These are phyloP conservation scores for Candida xiaguanensis DNA, from an alignment of 805 yeast genomes.

Conservation along the genomic window DNA sequence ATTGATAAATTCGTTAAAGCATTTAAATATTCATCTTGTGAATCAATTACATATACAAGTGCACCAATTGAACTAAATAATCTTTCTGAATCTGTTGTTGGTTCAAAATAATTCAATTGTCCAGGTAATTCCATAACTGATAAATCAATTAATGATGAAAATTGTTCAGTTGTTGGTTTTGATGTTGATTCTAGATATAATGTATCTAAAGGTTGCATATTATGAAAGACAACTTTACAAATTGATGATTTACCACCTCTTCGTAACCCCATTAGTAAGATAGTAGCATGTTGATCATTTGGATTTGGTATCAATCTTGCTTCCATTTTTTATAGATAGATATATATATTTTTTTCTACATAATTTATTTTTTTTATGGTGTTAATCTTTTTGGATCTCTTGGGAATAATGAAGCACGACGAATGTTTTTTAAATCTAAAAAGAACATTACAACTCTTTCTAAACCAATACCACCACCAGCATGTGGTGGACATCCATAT, in stretches of 20 bases:
- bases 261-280: constrained; percentile 83
- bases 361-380: constrained; percentile 46
- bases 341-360: neutral
- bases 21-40: constrained; percentile 91
- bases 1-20: constrained; percentile 86
- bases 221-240: constrained; percentile 92
- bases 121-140: constrained; percentile 95
- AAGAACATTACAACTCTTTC: constrained; percentile 99
- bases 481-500: constrained; percentile 98
- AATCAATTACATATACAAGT: constrained; percentile 88
- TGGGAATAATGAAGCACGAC: constrained; percentile 99
- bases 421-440: constrained; percentile 93
- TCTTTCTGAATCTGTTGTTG: constrained; percentile 72
- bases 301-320: constrained; percentile 24
- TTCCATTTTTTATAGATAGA: constrained; percentile 12
- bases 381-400: constrained; percentile 94
- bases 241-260: constrained; percentile 93
- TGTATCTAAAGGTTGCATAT: constrained; percentile 94
- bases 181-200: constrained; percentile 86
- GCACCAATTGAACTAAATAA: constrained; percentile 84
- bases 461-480: constrained; percentile 99
- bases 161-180: constrained; percentile 81
- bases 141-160: constrained; percentile 78
- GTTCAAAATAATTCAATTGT: constrained; percentile 84
- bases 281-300: constrained; percentile 68